Evolutionary conservation across 2,329 filamentous ascomycete genomes (phyloP), one percentile per base, ranked within the genome.

Genomic region (Curvularia lunata): DNA sequence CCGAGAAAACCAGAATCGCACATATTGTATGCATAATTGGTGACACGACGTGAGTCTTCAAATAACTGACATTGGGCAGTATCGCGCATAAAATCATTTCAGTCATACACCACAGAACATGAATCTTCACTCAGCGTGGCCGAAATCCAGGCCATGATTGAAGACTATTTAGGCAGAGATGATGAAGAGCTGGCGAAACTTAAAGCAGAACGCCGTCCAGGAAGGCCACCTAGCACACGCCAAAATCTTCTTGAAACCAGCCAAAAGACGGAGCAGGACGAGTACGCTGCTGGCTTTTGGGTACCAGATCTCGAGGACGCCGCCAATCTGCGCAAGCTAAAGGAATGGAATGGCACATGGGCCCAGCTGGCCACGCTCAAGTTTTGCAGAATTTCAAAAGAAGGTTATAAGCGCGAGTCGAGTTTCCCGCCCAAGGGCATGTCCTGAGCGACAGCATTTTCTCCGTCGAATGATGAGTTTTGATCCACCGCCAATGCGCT

Each of bases 271-370:
- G 89, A 97, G 63, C 83, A 89, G 71, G 89, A 89, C 66, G 95
- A 99, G 80, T 91, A 91, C 65, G 85, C 88, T 62, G 87, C 87
- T 52, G 95, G 95, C 0, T 96, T 97, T 71, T 90, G 91, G 91
- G 77, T 96, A 40, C 93, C 94, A 0, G 91, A 97, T 72, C 80
- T 97, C 52, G 85, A 86, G 54, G 84, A 87, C 41, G 81, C 83
- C 40, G 84, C 88, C 47, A 92, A 88, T 65, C 78, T 91, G 50
- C 78, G 83, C 56, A 83, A 85, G 64, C 77, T 98, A 40, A 84
- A 86, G 62, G 82, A 83, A 21, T 98, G 92, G 91, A 90, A 92
- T 63, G 90, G 91, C 4, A 85, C 90, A 25, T 98, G 94, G 94
- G 84, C 90, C 8, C 89, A 89, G 68, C 83, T 97, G 61, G 86